Conservation (phyloP, 2,329 filamentous ascomycete species). For the Chrysoporthe austroafricana region DNA sequence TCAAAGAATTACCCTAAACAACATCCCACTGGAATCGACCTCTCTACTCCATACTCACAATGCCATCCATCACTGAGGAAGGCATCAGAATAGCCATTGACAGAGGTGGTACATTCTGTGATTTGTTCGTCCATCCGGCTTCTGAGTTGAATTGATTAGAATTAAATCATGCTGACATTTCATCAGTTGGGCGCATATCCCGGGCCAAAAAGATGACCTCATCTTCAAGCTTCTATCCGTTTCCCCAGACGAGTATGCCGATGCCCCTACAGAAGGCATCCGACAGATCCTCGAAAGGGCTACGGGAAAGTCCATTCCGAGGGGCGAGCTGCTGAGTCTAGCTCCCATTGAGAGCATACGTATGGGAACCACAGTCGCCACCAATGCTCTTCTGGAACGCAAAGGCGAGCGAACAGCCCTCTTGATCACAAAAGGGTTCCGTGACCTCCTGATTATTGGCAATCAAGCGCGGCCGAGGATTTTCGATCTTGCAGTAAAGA, state of each 20-base stretch:
- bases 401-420: constrained; percentile 90
- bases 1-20: neutral
- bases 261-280: constrained; percentile 90
- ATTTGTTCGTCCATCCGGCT: constrained; percentile 81
- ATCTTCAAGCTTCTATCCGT: constrained; percentile 72
- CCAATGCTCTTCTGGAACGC: constrained; percentile 85
- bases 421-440: constrained; percentile 85
- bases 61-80: constrained; percentile 14
- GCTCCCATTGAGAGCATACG: constrained; percentile 85
- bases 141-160: neutral
- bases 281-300: constrained; percentile 77
- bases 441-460: constrained; percentile 84
- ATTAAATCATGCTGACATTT: neutral
- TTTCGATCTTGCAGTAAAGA: constrained; percentile 87
- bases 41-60: neutral
- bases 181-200: neutral
- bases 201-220: constrained; percentile 41
- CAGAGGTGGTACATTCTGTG: constrained; percentile 88
- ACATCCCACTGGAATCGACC: neutral
- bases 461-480: constrained; percentile 92
- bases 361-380: constrained; percentile 95
- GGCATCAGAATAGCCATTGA: constrained; percentile 77
- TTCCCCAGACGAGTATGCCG: constrained; percentile 88
- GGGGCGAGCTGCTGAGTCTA: constrained; percentile 80
- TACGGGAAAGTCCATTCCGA: constrained; percentile 64